A percentile compares a stretch with the other conserved stretches of the same genome.
These are phyloP conservation scores for Bidens hawaiensis DNA, from an alignment of 140 eudicot genomes.

Conservation along the genomic window DNA sequence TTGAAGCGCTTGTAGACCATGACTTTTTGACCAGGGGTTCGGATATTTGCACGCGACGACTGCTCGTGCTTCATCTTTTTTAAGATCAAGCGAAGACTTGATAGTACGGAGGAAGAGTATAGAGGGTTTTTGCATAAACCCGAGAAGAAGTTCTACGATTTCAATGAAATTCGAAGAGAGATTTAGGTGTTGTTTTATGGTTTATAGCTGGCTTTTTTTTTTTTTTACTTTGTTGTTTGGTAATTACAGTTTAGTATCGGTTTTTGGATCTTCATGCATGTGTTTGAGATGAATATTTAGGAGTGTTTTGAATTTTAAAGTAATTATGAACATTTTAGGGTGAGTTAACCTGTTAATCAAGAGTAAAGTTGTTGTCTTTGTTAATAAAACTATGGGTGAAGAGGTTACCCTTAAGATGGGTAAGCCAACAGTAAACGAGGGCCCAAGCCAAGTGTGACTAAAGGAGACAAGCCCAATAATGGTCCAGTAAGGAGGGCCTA, in stretches of 20 bases:
- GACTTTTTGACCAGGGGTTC: conserved; percentile 80
- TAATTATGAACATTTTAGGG: not conserved
- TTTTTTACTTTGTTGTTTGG: not conserved
- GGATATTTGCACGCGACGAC: conserved; percentile 89
- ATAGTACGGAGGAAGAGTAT: conserved; percentile 68
- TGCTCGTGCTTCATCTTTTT: conserved; percentile 73
- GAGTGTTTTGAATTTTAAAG: too few relatives aligned
- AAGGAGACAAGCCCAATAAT: too few relatives aligned
- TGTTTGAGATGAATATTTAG: not conserved
- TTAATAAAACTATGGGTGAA: too few relatives aligned
- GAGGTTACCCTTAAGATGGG: too few relatives aligned
- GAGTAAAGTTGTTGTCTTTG: too few relatives aligned
- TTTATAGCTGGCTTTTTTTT: too few relatives aligned
- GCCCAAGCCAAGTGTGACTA: too few relatives aligned
- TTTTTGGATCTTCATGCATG: not conserved
- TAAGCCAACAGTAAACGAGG: too few relatives aligned
- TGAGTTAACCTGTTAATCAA: not conserved
- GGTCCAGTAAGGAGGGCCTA: too few relatives aligned
- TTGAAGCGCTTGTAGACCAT: conserved; percentile 88
- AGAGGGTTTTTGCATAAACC: conserved; percentile 86
- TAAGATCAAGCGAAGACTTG: conserved; percentile 50
- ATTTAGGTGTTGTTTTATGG: conserved; percentile 50
- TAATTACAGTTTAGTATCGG: too few relatives aligned
- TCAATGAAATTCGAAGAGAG: conserved; percentile 75
- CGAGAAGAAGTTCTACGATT: too few relatives aligned